Conservation (phyloP, 2,329 filamentous ascomycete species). For the Phyllosticta citribraziliensis region DNA sequence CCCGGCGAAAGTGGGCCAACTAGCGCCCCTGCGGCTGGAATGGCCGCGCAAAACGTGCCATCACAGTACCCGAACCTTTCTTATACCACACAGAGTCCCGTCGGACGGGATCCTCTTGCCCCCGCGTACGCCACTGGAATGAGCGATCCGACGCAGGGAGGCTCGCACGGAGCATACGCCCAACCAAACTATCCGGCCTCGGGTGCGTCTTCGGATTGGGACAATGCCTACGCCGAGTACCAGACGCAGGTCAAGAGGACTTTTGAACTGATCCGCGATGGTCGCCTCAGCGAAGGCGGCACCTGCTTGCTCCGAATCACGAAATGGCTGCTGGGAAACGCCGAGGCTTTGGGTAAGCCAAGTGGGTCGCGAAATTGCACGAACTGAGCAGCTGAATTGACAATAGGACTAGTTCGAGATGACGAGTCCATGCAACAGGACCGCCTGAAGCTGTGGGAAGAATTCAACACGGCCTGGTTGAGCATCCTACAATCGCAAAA, state of each 20-base stretch:
- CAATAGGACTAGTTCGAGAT: slow-evolving; percentile 71
- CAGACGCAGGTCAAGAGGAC: slow-evolving; percentile 49
- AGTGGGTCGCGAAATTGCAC: slow-evolving; percentile 6
- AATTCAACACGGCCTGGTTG: slow-evolving; percentile 92
- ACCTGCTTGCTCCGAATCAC: slow-evolving; percentile 51
- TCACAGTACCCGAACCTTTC: slow-evolving; percentile 48
- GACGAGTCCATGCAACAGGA: slow-evolving; percentile 66
- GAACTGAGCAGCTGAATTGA: slow-evolving; percentile 33
- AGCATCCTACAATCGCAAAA: slow-evolving; percentile 74
- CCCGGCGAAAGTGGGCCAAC: slow-evolving; percentile 49
- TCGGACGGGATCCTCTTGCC: slow-evolving; percentile 39
- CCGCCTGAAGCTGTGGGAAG: slow-evolving; percentile 77
- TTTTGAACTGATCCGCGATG: slow-evolving; percentile 60
- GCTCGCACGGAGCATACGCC: slow-evolving; percentile 29
- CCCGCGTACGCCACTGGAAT: slow-evolving; percentile 44
- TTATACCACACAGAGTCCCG: slow-evolving; percentile 53
- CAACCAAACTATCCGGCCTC: slow-evolving; percentile 23
- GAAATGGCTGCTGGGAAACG: slow-evolving; percentile 57
- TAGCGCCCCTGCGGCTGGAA: slow-evolving; percentile 49
- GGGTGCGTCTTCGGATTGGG: slow-evolving; percentile 42
- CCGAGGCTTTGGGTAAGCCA: slow-evolving; percentile 51
- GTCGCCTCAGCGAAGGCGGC: slow-evolving; percentile 50
- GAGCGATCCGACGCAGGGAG: slow-evolving; percentile 38
- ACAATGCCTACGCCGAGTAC: slow-evolving; percentile 59
- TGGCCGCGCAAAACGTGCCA: slow-evolving; percentile 54